A percentile compares a stretch with the other conserved stretches of the same genome.
Conservation (phyloP, 352 stramenopile genomes). For the Phytophthora hybrid region DNA sequence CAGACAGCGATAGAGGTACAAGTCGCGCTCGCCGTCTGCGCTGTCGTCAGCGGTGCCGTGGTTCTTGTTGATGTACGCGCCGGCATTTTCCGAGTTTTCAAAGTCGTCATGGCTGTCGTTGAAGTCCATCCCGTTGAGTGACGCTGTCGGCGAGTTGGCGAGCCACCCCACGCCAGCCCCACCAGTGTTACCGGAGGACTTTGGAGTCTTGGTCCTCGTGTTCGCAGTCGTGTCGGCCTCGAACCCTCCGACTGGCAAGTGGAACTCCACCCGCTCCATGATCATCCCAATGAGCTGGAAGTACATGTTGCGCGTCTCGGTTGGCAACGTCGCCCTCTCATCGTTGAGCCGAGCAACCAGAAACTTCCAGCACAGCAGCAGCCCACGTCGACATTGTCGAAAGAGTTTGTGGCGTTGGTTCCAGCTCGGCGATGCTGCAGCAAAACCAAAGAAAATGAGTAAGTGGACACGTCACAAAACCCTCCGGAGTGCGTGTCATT, state of each 20-base stretch:
- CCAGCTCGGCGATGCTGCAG: conserved; percentile 21
- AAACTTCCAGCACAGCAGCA: conserved; percentile 77
- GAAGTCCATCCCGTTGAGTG: conserved; percentile 36
- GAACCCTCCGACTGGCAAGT: conserved; percentile 37
- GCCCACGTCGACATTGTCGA: conserved; percentile 63
- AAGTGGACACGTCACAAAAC: not conserved
- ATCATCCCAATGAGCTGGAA: conserved; percentile 73
- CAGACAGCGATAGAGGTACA: conserved; percentile 73
- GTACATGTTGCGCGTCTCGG: conserved; percentile 59
- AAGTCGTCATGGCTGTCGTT: conserved; percentile 16
- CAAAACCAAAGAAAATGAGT: not conserved
- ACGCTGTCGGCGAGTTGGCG: conserved; percentile 39
- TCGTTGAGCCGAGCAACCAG: conserved; percentile 68
- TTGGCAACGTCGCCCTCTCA: conserved; percentile 40
- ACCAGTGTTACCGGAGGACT: conserved; percentile 16
- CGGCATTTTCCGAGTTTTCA: conserved; percentile 36
- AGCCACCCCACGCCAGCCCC: conserved; percentile 37
- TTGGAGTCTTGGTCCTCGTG: conserved; percentile 22
- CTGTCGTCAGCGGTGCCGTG: conserved; percentile 35
- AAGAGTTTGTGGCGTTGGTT: conserved; percentile 52
- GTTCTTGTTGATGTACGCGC: conserved; percentile 8
- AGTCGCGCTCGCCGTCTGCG: conserved; percentile 57
- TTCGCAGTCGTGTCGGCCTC: conserved; percentile 7
- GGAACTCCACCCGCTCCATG: conserved; percentile 74
- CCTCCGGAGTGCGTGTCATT: conserved; percentile 10